These are phyloP conservation scores for Penicillium tannophilum DNA, from an alignment of 495 filamentous ascomycete species.

Conservation along the genomic window DNA sequence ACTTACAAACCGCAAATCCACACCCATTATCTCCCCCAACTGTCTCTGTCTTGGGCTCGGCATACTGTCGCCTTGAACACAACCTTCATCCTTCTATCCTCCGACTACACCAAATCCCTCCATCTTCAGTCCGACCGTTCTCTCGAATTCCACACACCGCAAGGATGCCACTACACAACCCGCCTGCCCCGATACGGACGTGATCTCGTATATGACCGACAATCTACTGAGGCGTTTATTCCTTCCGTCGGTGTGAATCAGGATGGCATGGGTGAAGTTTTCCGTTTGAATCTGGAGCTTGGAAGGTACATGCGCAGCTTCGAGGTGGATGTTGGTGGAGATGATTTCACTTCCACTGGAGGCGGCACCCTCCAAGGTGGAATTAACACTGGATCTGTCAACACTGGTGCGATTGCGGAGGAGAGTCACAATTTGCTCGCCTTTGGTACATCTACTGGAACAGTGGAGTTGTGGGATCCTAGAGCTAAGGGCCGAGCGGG, in stretches of 20 bases:
- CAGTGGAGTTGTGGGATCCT: constrained; percentile 95
- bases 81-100: constrained; percentile 88
- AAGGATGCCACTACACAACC: constrained; percentile 83
- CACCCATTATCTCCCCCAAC: constrained; percentile 88
- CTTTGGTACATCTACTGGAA: constrained; percentile 94
- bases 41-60: constrained; percentile 88
- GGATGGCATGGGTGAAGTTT: constrained; percentile 87
- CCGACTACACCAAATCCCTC: constrained; percentile 91
- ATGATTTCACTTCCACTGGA: constrained; percentile 65
- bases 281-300: constrained; percentile 84
- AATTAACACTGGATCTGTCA: constrained; percentile 80
- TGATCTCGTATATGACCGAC: constrained; percentile 81
- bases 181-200: constrained; percentile 90
- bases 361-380: constrained; percentile 78
- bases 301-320: constrained; percentile 86
- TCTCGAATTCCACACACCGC: constrained; percentile 91
- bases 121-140: constrained; percentile 91
- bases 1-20: constrained; percentile 97
- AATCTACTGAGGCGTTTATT: constrained; percentile 83
- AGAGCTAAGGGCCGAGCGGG: constrained; percentile 81
- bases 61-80: constrained; percentile 94
- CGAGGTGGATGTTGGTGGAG: constrained; percentile 83
- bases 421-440: constrained; percentile 88
- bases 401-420: constrained; percentile 86
- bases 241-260: constrained; percentile 85